These are phyloP conservation scores for Baudoinia panamericana DNA, from an alignment of 495 filamentous ascomycete species.

Conservation along the genomic window DNA sequence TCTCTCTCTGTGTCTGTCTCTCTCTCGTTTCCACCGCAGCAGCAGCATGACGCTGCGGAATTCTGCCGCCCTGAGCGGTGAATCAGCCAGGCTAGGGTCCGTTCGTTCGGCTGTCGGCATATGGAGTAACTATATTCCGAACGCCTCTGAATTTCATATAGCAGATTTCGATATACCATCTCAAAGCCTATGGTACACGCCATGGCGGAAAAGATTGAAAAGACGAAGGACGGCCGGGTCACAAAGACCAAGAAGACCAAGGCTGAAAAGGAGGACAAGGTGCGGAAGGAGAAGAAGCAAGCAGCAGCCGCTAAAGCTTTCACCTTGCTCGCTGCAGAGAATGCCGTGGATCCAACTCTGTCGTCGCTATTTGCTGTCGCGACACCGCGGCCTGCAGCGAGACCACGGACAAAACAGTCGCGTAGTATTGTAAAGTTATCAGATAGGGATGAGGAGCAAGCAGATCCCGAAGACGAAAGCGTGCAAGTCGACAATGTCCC, in stretches of 20 bases:
- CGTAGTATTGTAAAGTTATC: neutral
- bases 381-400: neutral
- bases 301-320: constrained; percentile 8
- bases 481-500: neutral
- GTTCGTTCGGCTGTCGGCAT: too few species aligned
- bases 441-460: constrained; percentile 27
- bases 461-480: neutral
- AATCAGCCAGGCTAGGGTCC: too few species aligned
- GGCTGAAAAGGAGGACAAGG: constrained; percentile 17
- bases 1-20: too few species aligned
- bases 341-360: constrained; percentile 56
- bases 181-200: neutral
- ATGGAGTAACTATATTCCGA: too few species aligned
- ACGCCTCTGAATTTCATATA: too few species aligned
- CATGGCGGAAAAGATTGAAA: constrained; percentile 5
- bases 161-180: too few species aligned
- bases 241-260: constrained; percentile 13
- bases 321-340: constrained; percentile 31
- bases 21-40: too few species aligned
- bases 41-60: too few species aligned
- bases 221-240: neutral
- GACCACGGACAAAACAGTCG: neutral
- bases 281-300: constrained; percentile 9
- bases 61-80: too few species aligned
- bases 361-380: constrained; percentile 68